Base-by-base conservation (phyloP, 805 yeast species). In the Saccharomycopsis amapae region DNA sequence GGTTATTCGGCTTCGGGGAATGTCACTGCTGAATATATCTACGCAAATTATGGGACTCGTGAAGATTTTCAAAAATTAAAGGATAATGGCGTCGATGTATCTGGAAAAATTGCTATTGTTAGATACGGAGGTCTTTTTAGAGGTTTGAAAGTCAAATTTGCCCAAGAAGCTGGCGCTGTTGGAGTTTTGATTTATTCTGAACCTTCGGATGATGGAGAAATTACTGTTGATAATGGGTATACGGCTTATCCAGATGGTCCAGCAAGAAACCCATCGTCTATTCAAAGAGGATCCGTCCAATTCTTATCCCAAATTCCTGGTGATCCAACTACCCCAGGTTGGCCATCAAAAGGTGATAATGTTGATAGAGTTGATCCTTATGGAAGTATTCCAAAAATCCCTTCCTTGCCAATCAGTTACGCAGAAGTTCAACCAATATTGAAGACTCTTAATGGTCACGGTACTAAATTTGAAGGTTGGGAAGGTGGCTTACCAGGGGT, bases 1-100 rank as follows among this genome's bases (percentile, higher is more conserved):
- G 88, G 86, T 1, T 84, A 81, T 56, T 78, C 85, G 3, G 88
- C 85, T 7, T 71, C 73, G 46, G 94, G 93, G 34, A 81, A 82
- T 55, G 85, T 78, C 37, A 81, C 87, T 3, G 83, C 78, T 1
- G 65, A 73, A 50, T 75, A 71, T 49, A 71, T 84, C 3, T 84
- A 75, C 59, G 86, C 78, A 40, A 81, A 84, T 59, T 81, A 77
- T 60, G 93, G 93, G 46, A 69, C 77, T 3, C 65, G 62, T 44
- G 71, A 71, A 42, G 93, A 84, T 56, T 84, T 73, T 48, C 73
- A 71, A 22, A 48, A 58, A 3, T 65, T 84, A 46, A 64, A 58
- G 3, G 59, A 59, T 10, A 58, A 66, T 33, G 78, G 76, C 5
- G 73, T 83, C 33, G 65, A 69, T 28, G 57, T 81, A 31, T 57